These are phyloP conservation scores for Ceriops tagal DNA, from an alignment of 345 rosid genomes.

Conservation along the genomic window DNA sequence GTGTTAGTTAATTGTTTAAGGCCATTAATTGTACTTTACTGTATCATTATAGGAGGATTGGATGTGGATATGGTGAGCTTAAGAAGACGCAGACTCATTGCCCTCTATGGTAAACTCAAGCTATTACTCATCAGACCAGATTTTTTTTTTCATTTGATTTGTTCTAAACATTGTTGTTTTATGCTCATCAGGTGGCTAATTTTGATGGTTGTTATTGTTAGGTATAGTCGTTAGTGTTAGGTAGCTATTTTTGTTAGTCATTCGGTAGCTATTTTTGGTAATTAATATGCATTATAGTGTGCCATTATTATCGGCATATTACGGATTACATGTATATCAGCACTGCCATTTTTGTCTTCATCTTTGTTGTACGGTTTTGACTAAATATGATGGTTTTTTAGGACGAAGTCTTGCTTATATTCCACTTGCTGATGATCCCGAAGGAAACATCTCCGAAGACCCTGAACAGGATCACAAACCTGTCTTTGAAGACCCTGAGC, in stretches of 20 bases:
- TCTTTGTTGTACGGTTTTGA: neutral
- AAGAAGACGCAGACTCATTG: slow-evolving; percentile 23
- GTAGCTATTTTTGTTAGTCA: too few relatives aligned
- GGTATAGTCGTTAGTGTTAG: too few relatives aligned
- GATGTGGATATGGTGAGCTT: slow-evolving; percentile 25
- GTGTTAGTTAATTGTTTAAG: neutral
- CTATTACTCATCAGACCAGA: neutral
- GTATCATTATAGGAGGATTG: slow-evolving; percentile 12
- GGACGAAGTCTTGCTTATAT: slow-evolving; percentile 10
- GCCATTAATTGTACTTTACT: slow-evolving; percentile 7
- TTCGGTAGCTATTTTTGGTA: neutral
- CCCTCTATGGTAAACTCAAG: slow-evolving; percentile 8
- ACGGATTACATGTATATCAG: neutral
- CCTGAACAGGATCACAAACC: neutral
- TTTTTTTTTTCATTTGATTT: neutral
- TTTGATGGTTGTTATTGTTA: too few relatives aligned
- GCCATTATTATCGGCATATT: neutral
- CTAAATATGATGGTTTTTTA: neutral
- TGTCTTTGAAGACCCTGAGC: too few relatives aligned
- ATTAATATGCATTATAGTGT: neutral
- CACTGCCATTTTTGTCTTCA: too few relatives aligned
- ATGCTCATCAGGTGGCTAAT: too few relatives aligned
- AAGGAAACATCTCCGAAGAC: slow-evolving; percentile 1
- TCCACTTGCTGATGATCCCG: neutral
- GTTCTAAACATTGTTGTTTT: too few relatives aligned